Base-by-base conservation (phyloP, 768 basidiomycete species). In the Macrolepiota dolichaula region DNA sequence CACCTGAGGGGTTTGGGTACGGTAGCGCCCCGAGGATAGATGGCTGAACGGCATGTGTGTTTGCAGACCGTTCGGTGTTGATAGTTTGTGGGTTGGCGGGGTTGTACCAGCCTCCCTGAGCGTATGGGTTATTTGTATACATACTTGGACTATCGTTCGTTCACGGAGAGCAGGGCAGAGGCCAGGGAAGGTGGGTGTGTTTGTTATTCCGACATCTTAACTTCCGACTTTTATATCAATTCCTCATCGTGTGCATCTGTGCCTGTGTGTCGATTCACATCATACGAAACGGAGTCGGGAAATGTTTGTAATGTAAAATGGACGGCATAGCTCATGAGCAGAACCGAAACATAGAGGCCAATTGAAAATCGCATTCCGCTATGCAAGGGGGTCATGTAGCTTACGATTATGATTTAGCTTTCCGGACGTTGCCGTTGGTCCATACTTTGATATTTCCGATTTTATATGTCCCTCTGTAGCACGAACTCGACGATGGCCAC, bases 11-110 rank as follows among this genome's bases (percentile, higher is more conserved):
- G 32, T 35, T 57, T 35, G 59, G 58, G 27, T 60, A 64, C 11
- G 66, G 66, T 19, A 65, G 57, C 10, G 66, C 66, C 38, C 66
- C 66, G 13, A 66, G 56, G 3, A 66, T 51, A 13, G 63, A 64
- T 15, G 65, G 62, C 19, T 62, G 63, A 15, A 35, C 27, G 7
- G 25, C 57, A 19, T 52, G 47, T 15, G 65, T 53, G 24, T 50
- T 61, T 24, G 47, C 59, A 40, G 59, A 55, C 13, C 62, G 54
- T 15, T 65, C 59, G 0, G 51, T 63, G 24, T 65, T 65, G 24
- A 65, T 59, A 29, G 58, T 59, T 24, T 61, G 55, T 46, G 66
- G 59, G n/a, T 63, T 63, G 15, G 62, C 58, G 10, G 63, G 62
- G 22, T 64, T 64, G 40, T 57, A 52, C 61, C 63, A 62, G 19